Evolutionary conservation across 2,329 filamentous ascomycete species (phyloP), one percentile per base, ranked within the genome.

Genomic region (Fusarium brachygibbosum): DNA sequence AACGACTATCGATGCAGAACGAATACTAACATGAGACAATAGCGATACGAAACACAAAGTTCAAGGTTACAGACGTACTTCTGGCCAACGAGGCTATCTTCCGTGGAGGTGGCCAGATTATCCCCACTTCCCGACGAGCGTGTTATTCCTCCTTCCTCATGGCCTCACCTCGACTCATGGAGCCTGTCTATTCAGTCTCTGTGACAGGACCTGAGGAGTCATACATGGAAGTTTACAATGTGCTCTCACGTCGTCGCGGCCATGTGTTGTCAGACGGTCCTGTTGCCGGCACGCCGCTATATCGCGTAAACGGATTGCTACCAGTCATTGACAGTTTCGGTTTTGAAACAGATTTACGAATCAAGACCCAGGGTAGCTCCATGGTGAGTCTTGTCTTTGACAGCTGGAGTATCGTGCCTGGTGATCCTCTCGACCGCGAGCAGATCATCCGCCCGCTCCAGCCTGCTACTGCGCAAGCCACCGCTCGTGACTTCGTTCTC

Each of bases 271-370:
- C 92, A n/a, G 96, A 99, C 77, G 93, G 93, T 0, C 94, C 94
- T 16, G 93, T 99, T 64, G 94, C 95, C 0, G 96, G 96, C 25
- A 98, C 96, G 12, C 96, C 95, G 6, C 86, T 99, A 13, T 98
- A 98, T 81, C 91, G 92, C 23, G 94, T 98, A 54, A 92, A 91
- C 74, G 96, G 96, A 5, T 85, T 98, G 50, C 90, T 99, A 58
- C 96, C 96, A 12, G 96, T 98, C 63, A 97, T 99, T 77, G 96
- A 99, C 83, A 94, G 91, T 31, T 99, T 99, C 76, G 96, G 96
- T 21, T 98, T 99, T 80, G 96, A 99, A 84, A 98, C 96, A 16
- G 96, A 99, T 82, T 85, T 99, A 60, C 87, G 96, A 67, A 98
- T 98, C 76, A 94, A 97, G 80, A 98, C 95, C 0, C 93, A 98